A percentile compares a stretch with the other conserved stretches of the same genome.
Evolutionary conservation across 2,329 filamentous ascomycete species (phyloP).

Genomic region (Didymella lethalis): DNA sequence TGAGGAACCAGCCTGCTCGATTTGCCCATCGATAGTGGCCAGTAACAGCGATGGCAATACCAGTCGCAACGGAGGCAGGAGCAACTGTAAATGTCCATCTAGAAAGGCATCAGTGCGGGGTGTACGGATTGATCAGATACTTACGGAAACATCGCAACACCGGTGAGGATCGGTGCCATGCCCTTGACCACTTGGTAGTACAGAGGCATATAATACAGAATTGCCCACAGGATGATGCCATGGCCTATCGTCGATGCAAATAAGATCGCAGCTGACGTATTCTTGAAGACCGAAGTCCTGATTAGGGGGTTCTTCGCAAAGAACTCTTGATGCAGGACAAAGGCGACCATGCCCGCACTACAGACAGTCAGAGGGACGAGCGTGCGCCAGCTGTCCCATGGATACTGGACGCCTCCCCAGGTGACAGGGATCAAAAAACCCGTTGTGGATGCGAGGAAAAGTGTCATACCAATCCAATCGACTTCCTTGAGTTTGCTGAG

Average conservation of each 20-base stretch:
- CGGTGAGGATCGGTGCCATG: slow-evolving; percentile 50
- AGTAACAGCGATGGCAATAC: slow-evolving; percentile 62
- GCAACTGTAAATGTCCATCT: slow-evolving; percentile 64
- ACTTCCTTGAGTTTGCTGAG: slow-evolving; percentile 55
- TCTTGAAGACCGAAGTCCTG: slow-evolving; percentile 5
- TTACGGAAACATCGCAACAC: slow-evolving; percentile 51
- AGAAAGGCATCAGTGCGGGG: not conserved
- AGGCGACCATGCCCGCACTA: not conserved
- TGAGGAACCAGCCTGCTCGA: slow-evolving; percentile 68
- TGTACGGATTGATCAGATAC: not conserved
- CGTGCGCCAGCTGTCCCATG: slow-evolving; percentile 69
- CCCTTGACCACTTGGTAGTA: slow-evolving; percentile 54
- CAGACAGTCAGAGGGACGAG: slow-evolving; percentile 59
- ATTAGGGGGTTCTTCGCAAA: slow-evolving; percentile 1
- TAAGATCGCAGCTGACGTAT: slow-evolving; percentile 31
- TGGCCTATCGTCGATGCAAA: slow-evolving; percentile 65
- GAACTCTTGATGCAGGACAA: not conserved
- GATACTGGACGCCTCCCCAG: slow-evolving; percentile 71
- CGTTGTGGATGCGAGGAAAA: slow-evolving; percentile 68
- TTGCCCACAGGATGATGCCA: slow-evolving; percentile 58
- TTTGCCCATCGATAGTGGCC: slow-evolving; percentile 68
- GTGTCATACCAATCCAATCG: slow-evolving; percentile 67
- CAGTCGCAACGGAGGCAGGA: slow-evolving; percentile 64
- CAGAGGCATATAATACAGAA: slow-evolving; percentile 55
- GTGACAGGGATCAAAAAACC: slow-evolving; percentile 69